Conservation (phyloP, 768 basidiomycete species). For the Dioszegia hungarica region DNA sequence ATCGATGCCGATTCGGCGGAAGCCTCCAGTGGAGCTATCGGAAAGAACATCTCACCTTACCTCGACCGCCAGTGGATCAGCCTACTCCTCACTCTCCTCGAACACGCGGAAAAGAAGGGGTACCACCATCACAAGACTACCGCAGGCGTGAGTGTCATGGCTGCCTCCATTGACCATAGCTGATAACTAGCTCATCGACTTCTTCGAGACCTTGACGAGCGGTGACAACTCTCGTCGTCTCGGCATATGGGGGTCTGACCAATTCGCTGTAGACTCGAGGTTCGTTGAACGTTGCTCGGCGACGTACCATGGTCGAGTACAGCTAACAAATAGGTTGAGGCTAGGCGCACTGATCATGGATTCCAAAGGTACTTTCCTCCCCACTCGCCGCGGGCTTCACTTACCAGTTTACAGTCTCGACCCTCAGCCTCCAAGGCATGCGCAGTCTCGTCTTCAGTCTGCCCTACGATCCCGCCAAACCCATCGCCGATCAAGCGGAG, state of each 20-base stretch:
- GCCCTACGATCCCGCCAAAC: background rate
- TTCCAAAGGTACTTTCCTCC: background rate
- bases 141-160: background rate
- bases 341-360: background rate
- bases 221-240: too few species aligned
- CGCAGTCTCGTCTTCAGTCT: background rate
- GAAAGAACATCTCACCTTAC: too few species aligned
- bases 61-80: background rate
- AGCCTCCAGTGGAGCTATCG: too few species aligned
- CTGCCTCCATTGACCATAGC: background rate
- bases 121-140: background rate
- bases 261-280: background rate
- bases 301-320: too few species aligned
- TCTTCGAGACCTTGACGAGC: background rate
- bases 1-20: too few species aligned
- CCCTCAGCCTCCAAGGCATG: background rate
- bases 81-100: background rate
- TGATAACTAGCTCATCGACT: background rate
- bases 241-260: background rate
- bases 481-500: background rate
- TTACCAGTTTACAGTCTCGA: too few species aligned
- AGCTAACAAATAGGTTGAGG: background rate
- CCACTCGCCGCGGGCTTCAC: too few species aligned
- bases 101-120: background rate
- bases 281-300: background rate